A percentile compares a stretch with the other conserved stretches of the same genome.
Conservation (phyloP, 805 yeast genomes). For the Schwanniomyces pseudopolymorphus region DNA sequence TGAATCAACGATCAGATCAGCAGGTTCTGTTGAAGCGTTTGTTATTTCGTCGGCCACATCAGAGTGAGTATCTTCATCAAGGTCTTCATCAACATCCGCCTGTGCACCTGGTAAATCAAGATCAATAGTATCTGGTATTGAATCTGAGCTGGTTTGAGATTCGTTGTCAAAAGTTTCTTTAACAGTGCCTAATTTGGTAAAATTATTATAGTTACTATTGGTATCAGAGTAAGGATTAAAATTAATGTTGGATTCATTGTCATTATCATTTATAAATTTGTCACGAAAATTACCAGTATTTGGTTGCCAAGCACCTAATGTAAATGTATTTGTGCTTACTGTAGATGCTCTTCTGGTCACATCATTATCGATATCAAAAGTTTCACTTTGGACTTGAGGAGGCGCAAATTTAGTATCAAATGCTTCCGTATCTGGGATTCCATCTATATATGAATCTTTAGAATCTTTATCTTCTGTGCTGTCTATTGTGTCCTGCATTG, state of each 20-base stretch:
- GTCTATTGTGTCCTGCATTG: neutral
- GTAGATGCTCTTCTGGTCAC: constrained; percentile 33
- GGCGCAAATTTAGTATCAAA: constrained; percentile 11
- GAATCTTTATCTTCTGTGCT: neutral
- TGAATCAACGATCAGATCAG: neutral
- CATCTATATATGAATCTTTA: constrained; percentile 23
- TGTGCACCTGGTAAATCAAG: constrained; percentile 35
- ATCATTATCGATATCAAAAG: constrained; percentile 7
- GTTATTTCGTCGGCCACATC: constrained; percentile 8
- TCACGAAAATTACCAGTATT: constrained; percentile 52
- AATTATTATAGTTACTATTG: constrained; percentile 27
- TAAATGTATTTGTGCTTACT: constrained; percentile 36
- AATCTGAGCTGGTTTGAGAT: constrained; percentile 26
- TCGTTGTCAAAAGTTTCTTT: constrained; percentile 17
- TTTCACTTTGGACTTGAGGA: constrained; percentile 1
- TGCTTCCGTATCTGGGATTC: constrained; percentile 28
- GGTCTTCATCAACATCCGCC: constrained; percentile 28
- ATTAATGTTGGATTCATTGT: constrained; percentile 35
- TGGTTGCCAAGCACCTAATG: constrained; percentile 60
- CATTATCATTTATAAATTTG: constrained; percentile 46
- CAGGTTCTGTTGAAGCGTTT: neutral
- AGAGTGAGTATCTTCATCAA: neutral
- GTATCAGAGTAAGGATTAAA: constrained; percentile 18
- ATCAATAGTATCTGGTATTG: constrained; percentile 43
- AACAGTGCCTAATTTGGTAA: constrained; percentile 27